Evolutionary conservation across 169 alveolate species (phyloP).

Genomic region (Plasmodium inui): DNA sequence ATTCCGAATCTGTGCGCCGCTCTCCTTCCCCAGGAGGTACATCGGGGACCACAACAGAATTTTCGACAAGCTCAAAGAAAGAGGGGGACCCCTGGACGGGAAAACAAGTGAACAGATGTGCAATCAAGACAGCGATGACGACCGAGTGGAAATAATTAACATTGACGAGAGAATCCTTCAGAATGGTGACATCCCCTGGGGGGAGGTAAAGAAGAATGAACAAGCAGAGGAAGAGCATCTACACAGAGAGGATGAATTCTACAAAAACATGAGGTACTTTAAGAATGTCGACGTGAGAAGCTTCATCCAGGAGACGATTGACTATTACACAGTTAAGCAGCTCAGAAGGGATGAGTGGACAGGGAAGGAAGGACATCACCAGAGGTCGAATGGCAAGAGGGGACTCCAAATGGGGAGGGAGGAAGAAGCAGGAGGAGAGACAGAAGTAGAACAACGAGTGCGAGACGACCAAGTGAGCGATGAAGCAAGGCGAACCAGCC

Average conservation of each 20-base stretch:
- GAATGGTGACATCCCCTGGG: not conserved
- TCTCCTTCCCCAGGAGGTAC: slow-evolving; percentile 16
- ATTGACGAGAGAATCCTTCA: slow-evolving; percentile 38
- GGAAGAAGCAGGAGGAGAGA: not conserved
- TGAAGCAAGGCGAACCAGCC: not conserved
- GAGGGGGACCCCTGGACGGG: not conserved
- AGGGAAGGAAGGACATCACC: not conserved
- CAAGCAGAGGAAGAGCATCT: not conserved
- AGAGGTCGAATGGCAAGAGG: not conserved
- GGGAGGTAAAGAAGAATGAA: not conserved
- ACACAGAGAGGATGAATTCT: slow-evolving; percentile 15
- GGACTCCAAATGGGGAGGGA: not conserved
- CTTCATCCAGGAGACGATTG: slow-evolving; percentile 57
- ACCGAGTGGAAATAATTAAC: slow-evolving; percentile 54
- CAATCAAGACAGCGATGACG: not conserved
- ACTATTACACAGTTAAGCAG: slow-evolving; percentile 43
- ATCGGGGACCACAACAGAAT: slow-evolving; percentile 14
- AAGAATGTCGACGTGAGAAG: slow-evolving; percentile 31
- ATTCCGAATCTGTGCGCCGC: not conserved
- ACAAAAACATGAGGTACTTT: slow-evolving; percentile 36
- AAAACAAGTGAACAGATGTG: not conserved
- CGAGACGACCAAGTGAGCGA: not conserved
- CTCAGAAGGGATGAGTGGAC: not conserved
- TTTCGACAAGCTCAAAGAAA: slow-evolving; percentile 51
- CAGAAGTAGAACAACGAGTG: not conserved